Evolutionary conservation across 768 basidiomycete species (phyloP), one percentile per base, ranked within the genome.

Genomic region (Panaeolus papilionaceus): DNA sequence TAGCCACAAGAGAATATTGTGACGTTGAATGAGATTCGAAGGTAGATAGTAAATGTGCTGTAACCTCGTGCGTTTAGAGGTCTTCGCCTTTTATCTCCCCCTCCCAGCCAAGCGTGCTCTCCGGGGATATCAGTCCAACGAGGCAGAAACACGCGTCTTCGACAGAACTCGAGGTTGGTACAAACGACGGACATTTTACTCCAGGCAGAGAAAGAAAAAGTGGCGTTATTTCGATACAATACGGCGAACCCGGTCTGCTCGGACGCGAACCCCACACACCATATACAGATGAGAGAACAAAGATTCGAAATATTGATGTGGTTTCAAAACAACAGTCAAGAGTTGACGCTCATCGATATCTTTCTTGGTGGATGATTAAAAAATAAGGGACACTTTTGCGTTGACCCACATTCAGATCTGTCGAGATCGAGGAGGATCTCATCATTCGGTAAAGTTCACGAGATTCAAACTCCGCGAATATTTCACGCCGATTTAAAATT

Each of bases 391-490:
- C 54, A 37, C 12, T 12, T 58, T 58, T 58, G 54, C 33, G 54
- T 58, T 58, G 28, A 58, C 26, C 54, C 12, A 58, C 54, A 7
- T 58, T 58, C 11, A 58, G 54, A 58, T 58, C 54, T 58, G 33
- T 12, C 9, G 26, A 58, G 54, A 58, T 58, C 54, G 54, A 58
- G 28, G 54, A 58, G 28, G 54, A 58, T 58, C 54, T 28, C 28
- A 33, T 23, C 6, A 26, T n/a, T 26, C 47, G 47, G 47, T 20
- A 51, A 26, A 33, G 54, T 58, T 58, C 6, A 7, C 18, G 14
- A 58, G 54, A 58, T 58, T 58, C 54, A 58, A 58, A 58, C 54
- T 58, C 54, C 54, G 54, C 54, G 54, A 28, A 28, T 58, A 37
- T 28, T 58, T 58, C 54, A 37, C 54, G 54, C 54, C 33, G 54